Base-by-base conservation (phyloP, 2,329 filamentous ascomycete species). In the Exophiala sideris region DNA sequence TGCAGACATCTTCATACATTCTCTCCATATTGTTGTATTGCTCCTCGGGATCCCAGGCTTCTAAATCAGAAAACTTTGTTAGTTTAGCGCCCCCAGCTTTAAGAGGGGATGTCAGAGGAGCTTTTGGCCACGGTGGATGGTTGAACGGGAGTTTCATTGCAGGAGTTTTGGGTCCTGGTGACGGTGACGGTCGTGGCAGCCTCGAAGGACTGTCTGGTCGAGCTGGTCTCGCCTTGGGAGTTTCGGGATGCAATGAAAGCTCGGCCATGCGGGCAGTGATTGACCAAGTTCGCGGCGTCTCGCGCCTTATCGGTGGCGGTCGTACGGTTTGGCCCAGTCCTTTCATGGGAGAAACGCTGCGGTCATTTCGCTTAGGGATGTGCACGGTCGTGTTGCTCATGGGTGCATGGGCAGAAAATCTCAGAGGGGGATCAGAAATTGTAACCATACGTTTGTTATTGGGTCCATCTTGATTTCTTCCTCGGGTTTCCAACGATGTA, bases 41-140 rank as follows among this genome's bases (percentile, higher is more conserved):
- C 57, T 82, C 82, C 64, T 91, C 86, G 62, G 91, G 84, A 68
- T 96, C 90, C 80, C 87, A 92, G 65, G 81, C 87, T 89, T 80
- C 75, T 72, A 71, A 73, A 79, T 89, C 86, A 84, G 91, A 89
- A 77, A 85, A 75, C 75, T 85, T 87, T 62, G 80, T 86, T 65
- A 92, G 76, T 76, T 80, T 91, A 1, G 68, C 16, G 11, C 68
- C 69, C 61, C 80, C 68, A 62, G 56, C 61, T 70, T 67, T 62
- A 69, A 59, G 54, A 45, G 67, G 66, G 55, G 65, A 61, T 56
- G 61, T 68, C 36, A 55, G 59, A 51, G 53, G 62, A 14, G 48
- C 42, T 47, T 58, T 64, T 34, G 62, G 71, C 56, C 75, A 74
- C 62, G 62, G 50, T 57, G 44, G 57, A 54, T 52, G 65, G 62